phyloP scores from a whole-genome alignment of 1,139 yeast genomes.

The Pichia sp. region DNA sequence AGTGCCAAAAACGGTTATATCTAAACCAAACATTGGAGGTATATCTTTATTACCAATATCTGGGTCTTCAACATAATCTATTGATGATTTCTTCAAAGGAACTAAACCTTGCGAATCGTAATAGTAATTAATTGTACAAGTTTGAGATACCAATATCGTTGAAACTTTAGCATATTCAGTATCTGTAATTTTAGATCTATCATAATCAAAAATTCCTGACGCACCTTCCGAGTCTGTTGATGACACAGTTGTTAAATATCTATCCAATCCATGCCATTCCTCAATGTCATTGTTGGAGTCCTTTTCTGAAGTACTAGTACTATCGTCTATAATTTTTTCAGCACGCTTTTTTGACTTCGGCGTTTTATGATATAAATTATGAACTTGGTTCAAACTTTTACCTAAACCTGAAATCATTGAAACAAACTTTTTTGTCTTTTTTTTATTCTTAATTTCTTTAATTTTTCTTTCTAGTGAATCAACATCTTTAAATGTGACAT shows the following conservation, averaged over 20 bases:
- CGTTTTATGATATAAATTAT: background rate
- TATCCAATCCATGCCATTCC: constrained; percentile 31
- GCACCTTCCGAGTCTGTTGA: background rate
- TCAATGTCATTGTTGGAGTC: constrained; percentile 11
- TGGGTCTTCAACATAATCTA: constrained; percentile 28
- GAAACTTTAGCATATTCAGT: constrained; percentile 82
- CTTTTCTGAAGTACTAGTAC: background rate
- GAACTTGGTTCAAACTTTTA: constrained; percentile 1
- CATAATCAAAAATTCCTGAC: constrained; percentile 7
- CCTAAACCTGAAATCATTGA: constrained; percentile 9
- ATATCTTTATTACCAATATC: constrained; percentile 51
- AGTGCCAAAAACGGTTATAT: constrained; percentile 52
- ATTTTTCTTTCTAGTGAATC: constrained; percentile 10
- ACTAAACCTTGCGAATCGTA: constrained; percentile 68
- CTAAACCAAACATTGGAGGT: constrained; percentile 63
- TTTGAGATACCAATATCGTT: constrained; percentile 60
- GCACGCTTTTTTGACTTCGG: background rate
- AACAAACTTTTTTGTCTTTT: constrained; percentile 4
- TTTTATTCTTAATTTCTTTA: background rate
- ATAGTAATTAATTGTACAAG: constrained; percentile 49
- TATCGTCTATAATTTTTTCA: constrained; percentile 15
- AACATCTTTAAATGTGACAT: constrained; percentile 45
- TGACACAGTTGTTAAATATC: constrained; percentile 21
- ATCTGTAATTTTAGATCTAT: constrained; percentile 2
- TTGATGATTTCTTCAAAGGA: constrained; percentile 28